phyloP scores from a whole-genome alignment of 768 basidiomycete species.

The Boletales sp. region DNA sequence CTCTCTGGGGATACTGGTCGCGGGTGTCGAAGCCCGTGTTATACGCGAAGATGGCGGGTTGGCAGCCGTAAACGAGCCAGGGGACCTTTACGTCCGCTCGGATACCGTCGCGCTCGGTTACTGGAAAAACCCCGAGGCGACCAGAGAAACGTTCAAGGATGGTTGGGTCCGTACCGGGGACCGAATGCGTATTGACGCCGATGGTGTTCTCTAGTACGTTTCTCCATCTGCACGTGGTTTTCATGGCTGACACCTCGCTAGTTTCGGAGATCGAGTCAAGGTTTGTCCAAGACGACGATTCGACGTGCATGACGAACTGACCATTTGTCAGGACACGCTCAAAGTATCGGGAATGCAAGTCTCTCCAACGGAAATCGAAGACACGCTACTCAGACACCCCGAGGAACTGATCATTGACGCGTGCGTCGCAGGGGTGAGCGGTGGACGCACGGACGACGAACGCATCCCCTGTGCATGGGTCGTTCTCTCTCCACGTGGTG shows the following conservation, averaged over 20 bases:
- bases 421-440: slow-evolving; percentile 75
- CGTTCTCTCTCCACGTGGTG: slow-evolving; percentile 57
- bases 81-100: slow-evolving; percentile 62
- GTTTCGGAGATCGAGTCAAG: slow-evolving; percentile 77
- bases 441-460: slow-evolving; percentile 68
- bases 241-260: slow-evolving; percentile 19
- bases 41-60: slow-evolving; percentile 56
- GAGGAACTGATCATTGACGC: slow-evolving; percentile 59
- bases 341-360: slow-evolving; percentile 81
- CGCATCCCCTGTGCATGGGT: slow-evolving; percentile 78
- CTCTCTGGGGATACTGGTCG: slow-evolving; percentile 55
- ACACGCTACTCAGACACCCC: slow-evolving; percentile 59
- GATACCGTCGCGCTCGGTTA: slow-evolving; percentile 62
- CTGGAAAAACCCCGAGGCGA: slow-evolving; percentile 68
- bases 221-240: neutral
- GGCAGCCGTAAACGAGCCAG: slow-evolving; percentile 53
- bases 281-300: slow-evolving; percentile 18
- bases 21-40: slow-evolving; percentile 64
- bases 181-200: slow-evolving; percentile 54
- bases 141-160: slow-evolving; percentile 56
- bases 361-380: slow-evolving; percentile 76
- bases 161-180: slow-evolving; percentile 84
- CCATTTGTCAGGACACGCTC: slow-evolving; percentile 56
- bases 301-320: too few species aligned
- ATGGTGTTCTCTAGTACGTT: slow-evolving; percentile 64